Evolutionary conservation across 768 basidiomycete genomes (phyloP), one percentile per base, ranked within the genome.

Genomic region (Auriscalpium microsporum): DNA sequence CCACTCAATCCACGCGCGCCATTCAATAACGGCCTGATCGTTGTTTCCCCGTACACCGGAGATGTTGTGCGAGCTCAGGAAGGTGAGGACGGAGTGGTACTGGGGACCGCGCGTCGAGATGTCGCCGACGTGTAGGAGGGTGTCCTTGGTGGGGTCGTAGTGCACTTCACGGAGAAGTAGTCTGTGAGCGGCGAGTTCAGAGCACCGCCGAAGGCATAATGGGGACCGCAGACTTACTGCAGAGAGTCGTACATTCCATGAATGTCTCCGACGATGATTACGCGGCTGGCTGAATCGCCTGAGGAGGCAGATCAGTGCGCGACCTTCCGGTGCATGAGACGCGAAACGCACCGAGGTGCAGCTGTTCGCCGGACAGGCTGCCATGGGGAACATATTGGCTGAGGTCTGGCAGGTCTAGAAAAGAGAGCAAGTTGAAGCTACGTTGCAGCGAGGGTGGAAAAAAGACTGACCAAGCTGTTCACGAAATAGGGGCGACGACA

Each of bases 41-140:
- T 97, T 90, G 67, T 98, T 98, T 0, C 95, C 94, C 33, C 94
- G 82, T 3, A 96, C 91, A 14, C 92, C 93, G 21, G 78, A 77
- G 44, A 91, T 74, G 54, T 82, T 79, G 62, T 85, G 67, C 10
- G 71, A 64, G 2, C 82, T 70, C 76, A 96, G 76, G 68, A 79
- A 90, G 7, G 73, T 68, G 10, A 95, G 70, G n/a, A 87, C 75
- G 0, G 88, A 86, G n/a, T 78, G 76, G 38, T 76, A 59, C 52
- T 78, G 76, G 0, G 76, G 67, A 5, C 84, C 87, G 68, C 87
- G 94, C 19, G 87, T 73, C n/a, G 90, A 63, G 14, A 94, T 74
- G 67, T 98, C 95, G 13, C 95, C 95, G 37, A 86, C 77, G 63
- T 92, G 88, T 23, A 97, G 71, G 33, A 98, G 73, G 0, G 77